These are phyloP conservation scores for Infundibulicybe gibba DNA, from an alignment of 768 basidiomycete species.

Conservation along the genomic window DNA sequence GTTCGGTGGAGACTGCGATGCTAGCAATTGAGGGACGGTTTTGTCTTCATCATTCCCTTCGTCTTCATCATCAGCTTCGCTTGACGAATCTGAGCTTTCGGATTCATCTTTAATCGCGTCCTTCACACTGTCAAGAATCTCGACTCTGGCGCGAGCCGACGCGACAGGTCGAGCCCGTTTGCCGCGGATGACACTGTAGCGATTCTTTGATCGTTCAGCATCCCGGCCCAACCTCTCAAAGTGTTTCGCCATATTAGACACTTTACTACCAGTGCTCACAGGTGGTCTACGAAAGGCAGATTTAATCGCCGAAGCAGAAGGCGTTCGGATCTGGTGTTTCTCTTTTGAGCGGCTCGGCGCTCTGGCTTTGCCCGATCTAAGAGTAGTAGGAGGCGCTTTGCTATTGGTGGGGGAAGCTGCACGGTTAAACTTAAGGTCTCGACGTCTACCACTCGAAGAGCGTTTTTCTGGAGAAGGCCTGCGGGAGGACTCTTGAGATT, in stretches of 20 bases:
- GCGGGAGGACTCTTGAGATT: conserved; percentile 62
- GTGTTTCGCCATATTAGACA: conserved; percentile 85
- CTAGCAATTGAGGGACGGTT: conserved; percentile 17
- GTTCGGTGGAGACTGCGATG: conserved; percentile 20
- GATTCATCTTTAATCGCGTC: conserved; percentile 88
- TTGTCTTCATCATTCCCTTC: conserved; percentile 44
- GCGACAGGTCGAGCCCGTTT: conserved; percentile 89
- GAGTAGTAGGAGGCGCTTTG: conserved; percentile 21
- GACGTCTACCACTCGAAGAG: conserved; percentile 25
- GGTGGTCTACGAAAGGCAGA: conserved; percentile 52
- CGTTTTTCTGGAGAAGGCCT: conserved; percentile 75
- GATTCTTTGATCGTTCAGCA: conserved; percentile 67
- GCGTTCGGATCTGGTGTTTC: conserved; percentile 38
- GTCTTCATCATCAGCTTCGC: conserved; percentile 54
- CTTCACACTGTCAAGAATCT: conserved; percentile 84
- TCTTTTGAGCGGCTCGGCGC: conserved; percentile 35
- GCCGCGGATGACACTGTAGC: conserved; percentile 84
- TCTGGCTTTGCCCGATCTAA: conserved; percentile 35
- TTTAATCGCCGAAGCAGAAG: conserved; percentile 39
- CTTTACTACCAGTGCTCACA: conserved; percentile 56
- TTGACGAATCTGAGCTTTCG: conserved; percentile 64
- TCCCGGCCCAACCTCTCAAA: conserved; percentile 84
- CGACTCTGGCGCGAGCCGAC: conserved; percentile 82
- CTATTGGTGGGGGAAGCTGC: conserved; percentile 40
- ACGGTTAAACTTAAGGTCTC: conserved; percentile 39